Conservation (phyloP, 108 stramenopile species). For the Cyclotella baltica region DNA sequence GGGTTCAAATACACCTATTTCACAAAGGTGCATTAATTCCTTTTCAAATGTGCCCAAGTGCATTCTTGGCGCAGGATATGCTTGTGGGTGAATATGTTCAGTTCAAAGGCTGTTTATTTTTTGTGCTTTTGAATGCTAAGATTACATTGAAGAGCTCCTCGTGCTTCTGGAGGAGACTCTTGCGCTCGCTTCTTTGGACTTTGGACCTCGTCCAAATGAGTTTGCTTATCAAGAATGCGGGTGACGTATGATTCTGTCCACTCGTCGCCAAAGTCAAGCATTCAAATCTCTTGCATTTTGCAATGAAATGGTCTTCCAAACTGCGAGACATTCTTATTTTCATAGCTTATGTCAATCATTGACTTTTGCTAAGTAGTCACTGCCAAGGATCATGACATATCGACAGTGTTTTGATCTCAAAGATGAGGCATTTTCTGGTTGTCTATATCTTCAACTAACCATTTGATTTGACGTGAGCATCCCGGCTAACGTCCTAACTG, state of each 20-base stretch:
- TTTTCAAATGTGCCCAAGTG: constrained; percentile 16
- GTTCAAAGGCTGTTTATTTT: no score
- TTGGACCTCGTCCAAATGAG: constrained; percentile 34
- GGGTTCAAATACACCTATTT: constrained; percentile 8
- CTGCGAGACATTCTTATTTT: not conserved
- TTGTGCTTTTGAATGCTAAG: constrained; percentile 35
- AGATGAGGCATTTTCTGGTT: constrained; percentile 13
- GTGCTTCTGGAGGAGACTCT: not conserved
- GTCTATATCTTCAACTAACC: constrained; percentile 1
- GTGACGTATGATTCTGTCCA: not conserved
- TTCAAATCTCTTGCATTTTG: not conserved
- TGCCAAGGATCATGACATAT: constrained; percentile 53
- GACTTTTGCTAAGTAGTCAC: constrained; percentile 37
- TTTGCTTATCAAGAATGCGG: constrained; percentile 37
- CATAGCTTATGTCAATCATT: not conserved
- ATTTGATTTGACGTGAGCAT: not conserved
- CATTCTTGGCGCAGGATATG: constrained; percentile 23
- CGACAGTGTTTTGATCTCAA: constrained; percentile 4
- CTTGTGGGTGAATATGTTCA: not conserved
- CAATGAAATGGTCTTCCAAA: constrained; percentile 28
- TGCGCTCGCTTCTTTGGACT: constrained; percentile 1
- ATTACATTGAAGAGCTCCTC: constrained; percentile 29
- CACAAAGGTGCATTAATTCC: no score
- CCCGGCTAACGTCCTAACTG: not conserved
- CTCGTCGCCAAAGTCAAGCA: constrained; percentile 9